Evolutionary conservation across 2,329 filamentous ascomycete species (phyloP), one percentile per base, ranked within the genome.

Genomic region (Exophiala phaeomuriformis): DNA sequence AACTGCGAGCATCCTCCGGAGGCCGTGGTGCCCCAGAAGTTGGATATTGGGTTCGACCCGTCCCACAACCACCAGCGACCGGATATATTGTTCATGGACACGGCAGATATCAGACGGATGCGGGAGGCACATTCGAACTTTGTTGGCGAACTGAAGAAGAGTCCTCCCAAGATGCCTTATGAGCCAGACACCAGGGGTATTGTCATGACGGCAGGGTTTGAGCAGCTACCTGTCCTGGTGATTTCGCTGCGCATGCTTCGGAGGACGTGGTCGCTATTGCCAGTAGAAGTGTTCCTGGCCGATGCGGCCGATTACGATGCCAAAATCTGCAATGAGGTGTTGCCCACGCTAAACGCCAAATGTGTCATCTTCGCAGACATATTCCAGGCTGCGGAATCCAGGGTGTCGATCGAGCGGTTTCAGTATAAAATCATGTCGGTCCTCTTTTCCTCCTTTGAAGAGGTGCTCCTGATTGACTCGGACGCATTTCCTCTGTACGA

Each of bases 391-490:
- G 52, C 56, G n/a, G 48, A 54, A 12, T 48, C 53, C 8, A 58
- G 53, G 10, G 49, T 59, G 3, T 45, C 40, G 36, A 50, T 63
- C 46, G 54, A 60, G 31, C 52, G 52, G 6, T 80, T 73, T 62
- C 79, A 82, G 61, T 75, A 77, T 68, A 82, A 82, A 64, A 71
- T 77, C 36, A 75, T 81, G 58, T 71, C 79, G 3, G 73, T 82
- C 12, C 68, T 83, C 2, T 77, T 81, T 57, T 81, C 79, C 1
- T 76, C 77, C 3, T 83, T 81, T 58, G 76, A 81, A 62, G 72
- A 81, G 49, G 72, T 80, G 7, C 69, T 83, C 12, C 81, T 79
- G 65, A 74, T 83, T 62, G 80, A 83, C 61, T 76, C 77, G 51
- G 79, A 82, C 61, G 73, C 72, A 56, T 79, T 81, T 61, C 77